Evolutionary conservation across 1,284 basidiomycete genomes (phyloP).

Genomic region (Ceratobasidium sp.): DNA sequence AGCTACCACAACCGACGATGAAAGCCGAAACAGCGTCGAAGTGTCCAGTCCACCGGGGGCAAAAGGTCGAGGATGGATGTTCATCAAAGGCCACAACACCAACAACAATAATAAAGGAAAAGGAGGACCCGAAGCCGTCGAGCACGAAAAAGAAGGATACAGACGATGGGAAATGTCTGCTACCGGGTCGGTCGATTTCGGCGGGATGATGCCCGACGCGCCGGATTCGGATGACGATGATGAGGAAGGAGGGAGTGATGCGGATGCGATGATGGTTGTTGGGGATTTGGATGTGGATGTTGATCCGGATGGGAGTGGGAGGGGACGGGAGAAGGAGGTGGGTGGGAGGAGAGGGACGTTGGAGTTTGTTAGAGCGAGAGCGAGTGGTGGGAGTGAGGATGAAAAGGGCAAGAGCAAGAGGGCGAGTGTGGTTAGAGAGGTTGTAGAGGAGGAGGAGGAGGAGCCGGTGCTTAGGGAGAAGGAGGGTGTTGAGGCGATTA

Average conservation of each 20-base stretch:
- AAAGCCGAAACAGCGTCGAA: slow-evolving; percentile 52
- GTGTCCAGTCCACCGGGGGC: slow-evolving; percentile 53
- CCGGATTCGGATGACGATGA: slow-evolving; percentile 67
- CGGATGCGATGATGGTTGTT: slow-evolving; percentile 52
- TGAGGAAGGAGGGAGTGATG: slow-evolving; percentile 56
- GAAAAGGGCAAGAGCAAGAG: slow-evolving; percentile 60
- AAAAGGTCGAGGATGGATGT: slow-evolving; percentile 48
- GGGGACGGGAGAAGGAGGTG: slow-evolving; percentile 72
- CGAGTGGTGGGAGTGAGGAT: slow-evolving; percentile 50
- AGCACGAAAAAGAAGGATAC: slow-evolving; percentile 52
- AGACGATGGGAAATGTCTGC: slow-evolving; percentile 56
- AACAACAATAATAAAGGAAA: slow-evolving; percentile 55
- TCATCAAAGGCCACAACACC: slow-evolving; percentile 44
- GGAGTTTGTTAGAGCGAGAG: slow-evolving; percentile 49
- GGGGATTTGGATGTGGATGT: slow-evolving; percentile 41
- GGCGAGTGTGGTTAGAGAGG: slow-evolving; percentile 55
- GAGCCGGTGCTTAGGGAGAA: slow-evolving; percentile 16
- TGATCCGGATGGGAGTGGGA: slow-evolving; percentile 21
- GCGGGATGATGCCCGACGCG: slow-evolving; percentile 81
- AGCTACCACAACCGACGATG: slow-evolving; percentile 43
- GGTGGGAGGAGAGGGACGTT: slow-evolving; percentile 64
- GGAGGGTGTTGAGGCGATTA: slow-evolving; percentile 51
- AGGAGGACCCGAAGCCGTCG: slow-evolving; percentile 52
- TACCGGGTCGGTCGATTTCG: slow-evolving; percentile 71
- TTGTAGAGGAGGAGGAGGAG: slow-evolving; percentile 6